Evolutionary conservation across 2,329 filamentous ascomycete genomes (phyloP).

Genomic region (Dryadomyces quercus-mongolicae): DNA sequence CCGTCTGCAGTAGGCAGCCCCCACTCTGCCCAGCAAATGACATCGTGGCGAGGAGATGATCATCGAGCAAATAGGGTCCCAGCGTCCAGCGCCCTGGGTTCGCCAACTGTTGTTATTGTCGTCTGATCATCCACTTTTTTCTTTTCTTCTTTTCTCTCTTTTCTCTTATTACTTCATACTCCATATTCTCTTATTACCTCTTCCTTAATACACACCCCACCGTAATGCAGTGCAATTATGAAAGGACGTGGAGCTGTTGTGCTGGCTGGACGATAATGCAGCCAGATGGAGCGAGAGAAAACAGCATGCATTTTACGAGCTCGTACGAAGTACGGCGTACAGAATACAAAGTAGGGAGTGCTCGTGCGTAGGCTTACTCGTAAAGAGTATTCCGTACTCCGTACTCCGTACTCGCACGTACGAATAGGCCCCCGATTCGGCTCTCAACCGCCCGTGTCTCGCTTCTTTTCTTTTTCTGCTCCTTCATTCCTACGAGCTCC

Average conservation of each 20-base stretch:
- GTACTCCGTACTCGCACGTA: too few relatives aligned
- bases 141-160: too few relatives aligned
- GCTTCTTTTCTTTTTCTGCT: neutral
- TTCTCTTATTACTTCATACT: neutral
- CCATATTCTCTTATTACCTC: neutral
- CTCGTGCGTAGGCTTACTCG: too few relatives aligned
- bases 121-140: neutral
- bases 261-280: too few relatives aligned
- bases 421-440: too few relatives aligned
- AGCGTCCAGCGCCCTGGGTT: neutral
- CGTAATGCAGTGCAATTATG: neutral
- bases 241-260: too few relatives aligned
- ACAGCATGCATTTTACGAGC: too few relatives aligned
- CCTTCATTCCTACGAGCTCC: neutral
- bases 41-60: neutral
- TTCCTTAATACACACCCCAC: neutral
- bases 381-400: too few relatives aligned
- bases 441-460: too few relatives aligned
- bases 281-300: too few relatives aligned
- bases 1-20: neutral
- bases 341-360: too few relatives aligned
- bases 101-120: neutral
- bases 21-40: neutral
- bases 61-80: neutral
- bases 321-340: too few relatives aligned